A percentile compares a stretch with the other conserved stretches of the same genome.
phyloP scores from a whole-genome alignment of 805 yeast species.

The Hagleromyces aurorensis region DNA sequence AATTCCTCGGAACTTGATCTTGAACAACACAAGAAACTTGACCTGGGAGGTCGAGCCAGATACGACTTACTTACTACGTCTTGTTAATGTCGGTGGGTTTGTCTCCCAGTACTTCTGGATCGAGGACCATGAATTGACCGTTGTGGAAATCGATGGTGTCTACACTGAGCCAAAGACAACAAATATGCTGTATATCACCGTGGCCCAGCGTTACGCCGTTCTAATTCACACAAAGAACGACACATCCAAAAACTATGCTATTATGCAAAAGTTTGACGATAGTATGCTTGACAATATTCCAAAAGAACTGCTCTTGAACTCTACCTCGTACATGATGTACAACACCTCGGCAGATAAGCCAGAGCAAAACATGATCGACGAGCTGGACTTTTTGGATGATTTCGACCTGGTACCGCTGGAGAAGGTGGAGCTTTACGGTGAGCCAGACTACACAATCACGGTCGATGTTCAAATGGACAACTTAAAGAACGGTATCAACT shows the following conservation, averaged over 20 bases:
- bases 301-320: conserved; percentile 53
- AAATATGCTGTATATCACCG: conserved; percentile 66
- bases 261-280: conserved; percentile 74
- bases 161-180: conserved; percentile 71
- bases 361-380: conserved; percentile 38
- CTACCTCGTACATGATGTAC: conserved; percentile 69
- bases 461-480: conserved; percentile 78
- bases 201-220: conserved; percentile 87
- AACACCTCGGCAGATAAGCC: conserved; percentile 35
- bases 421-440: conserved; percentile 47
- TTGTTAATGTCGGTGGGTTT: conserved; percentile 85
- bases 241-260: conserved; percentile 62
- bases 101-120: conserved; percentile 83
- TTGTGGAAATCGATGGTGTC: conserved; percentile 90
- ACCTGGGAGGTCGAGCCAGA: conserved; percentile 78
- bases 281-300: conserved; percentile 78
- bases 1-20: conserved; percentile 69
- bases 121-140: conserved; percentile 79
- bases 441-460: conserved; percentile 62
- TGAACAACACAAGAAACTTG: conserved; percentile 73
- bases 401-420: conserved; percentile 60
- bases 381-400: conserved; percentile 61
- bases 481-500: conserved; percentile 79
- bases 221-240: conserved; percentile 64
- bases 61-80: conserved; percentile 73